Conservation (phyloP, 2,329 filamentous ascomycete genomes). For the Epichloe baconii region DNA sequence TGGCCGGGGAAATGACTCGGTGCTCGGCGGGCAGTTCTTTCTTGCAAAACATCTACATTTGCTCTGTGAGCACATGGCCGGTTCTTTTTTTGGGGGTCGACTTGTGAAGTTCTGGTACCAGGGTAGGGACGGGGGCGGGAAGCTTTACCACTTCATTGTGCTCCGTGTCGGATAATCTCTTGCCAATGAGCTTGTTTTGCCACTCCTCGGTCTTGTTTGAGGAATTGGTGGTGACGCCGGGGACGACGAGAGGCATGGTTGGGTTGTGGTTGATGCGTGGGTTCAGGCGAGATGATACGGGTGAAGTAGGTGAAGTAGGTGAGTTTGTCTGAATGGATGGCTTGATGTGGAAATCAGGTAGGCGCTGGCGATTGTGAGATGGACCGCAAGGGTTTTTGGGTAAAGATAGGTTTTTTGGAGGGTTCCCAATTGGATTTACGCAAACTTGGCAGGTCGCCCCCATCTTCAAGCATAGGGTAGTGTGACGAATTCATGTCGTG, state of each 20-base stretch:
- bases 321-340: background rate
- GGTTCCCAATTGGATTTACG: too few species aligned
- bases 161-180: slow-evolving; percentile 40
- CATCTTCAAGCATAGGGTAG: background rate
- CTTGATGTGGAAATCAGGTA: too few species aligned
- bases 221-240: slow-evolving; percentile 38
- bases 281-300: background rate
- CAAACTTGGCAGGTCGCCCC: background rate
- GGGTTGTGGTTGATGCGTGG: background rate
- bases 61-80: background rate
- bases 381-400: background rate
- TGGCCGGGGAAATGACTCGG: slow-evolving; percentile 43
- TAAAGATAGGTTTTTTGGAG: background rate
- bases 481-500: background rate
- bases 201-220: slow-evolving; percentile 41
- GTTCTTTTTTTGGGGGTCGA: background rate
- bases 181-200: slow-evolving; percentile 49
- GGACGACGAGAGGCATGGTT: slow-evolving; percentile 53
- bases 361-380: too few species aligned
- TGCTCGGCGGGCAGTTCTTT: slow-evolving; percentile 42
- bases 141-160: slow-evolving; percentile 37
- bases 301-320: background rate
- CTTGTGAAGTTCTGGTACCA: background rate
- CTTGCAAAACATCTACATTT: slow-evolving; percentile 43
- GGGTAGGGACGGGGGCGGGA: background rate